These are phyloP conservation scores for Acanthamoeba lenticulata DNA, from an alignment of 208 protist genomes.

Conservation along the genomic window DNA sequence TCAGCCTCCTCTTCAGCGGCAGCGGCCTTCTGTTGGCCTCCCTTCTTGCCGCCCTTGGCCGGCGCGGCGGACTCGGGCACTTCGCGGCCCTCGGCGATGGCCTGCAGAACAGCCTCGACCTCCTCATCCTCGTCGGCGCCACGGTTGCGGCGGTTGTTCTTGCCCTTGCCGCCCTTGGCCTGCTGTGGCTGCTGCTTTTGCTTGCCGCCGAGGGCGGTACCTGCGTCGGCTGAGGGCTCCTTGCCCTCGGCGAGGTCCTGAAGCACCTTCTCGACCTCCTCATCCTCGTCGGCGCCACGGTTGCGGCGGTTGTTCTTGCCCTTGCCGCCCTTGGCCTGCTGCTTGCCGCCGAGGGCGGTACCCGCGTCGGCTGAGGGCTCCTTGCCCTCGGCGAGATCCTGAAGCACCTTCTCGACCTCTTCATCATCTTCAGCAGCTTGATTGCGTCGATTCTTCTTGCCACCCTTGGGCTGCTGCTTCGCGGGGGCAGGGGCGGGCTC, in stretches of 20 bases:
- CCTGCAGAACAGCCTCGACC: background rate
- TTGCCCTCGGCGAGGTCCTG: slow-evolving; percentile 44
- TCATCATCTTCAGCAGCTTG: background rate
- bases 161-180: background rate
- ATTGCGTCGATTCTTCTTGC: background rate
- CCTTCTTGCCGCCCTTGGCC: slow-evolving; percentile 55
- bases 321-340: slow-evolving; percentile 24
- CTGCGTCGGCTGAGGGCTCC: background rate
- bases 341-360: background rate
- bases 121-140: background rate
- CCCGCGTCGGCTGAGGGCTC: background rate
- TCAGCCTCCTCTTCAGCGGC: background rate
- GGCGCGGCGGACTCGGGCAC: background rate
- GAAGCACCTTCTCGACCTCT: slow-evolving; percentile 36
- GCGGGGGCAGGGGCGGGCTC: background rate
- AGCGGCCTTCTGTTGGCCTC: background rate
- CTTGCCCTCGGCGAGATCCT: slow-evolving; percentile 53
- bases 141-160: background rate
- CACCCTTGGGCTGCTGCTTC: slow-evolving; percentile 5
- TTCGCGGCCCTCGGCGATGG: slow-evolving; percentile 4
- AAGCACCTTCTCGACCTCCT: background rate
- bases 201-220: background rate
- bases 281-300: background rate
- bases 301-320: background rate
- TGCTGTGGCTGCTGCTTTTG: background rate